Base-by-base conservation (phyloP, 306 rosid genomes). In the Psophocarpus tetragonolobus region DNA sequence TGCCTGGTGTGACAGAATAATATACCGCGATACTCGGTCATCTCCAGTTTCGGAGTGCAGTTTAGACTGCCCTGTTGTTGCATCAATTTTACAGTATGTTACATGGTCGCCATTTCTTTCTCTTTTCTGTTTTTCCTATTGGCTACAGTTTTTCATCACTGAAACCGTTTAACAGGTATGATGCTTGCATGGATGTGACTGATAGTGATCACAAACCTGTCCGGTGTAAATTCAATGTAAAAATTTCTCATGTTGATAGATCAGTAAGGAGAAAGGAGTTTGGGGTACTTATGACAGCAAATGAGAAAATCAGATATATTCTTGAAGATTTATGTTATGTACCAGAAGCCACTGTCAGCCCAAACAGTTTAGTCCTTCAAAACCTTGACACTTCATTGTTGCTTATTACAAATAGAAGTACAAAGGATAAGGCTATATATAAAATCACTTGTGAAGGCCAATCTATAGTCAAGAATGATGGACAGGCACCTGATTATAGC, bases 191-290 rank as follows among this genome's bases (percentile, higher is more conserved):
- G 99, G 99, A 96, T 70, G 99, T 96, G 89, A 96, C 91, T 18
- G 99, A 92, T 29, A 96, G 99, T 64, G 98, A 96, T 85, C 99
- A 96, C 89, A 96, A 96, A 80, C 99, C 99, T 12, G 96, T 96
- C 20, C 83, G 98, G 73, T 96, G 99, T 83, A 96, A 92, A 83
- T 88, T 92, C 84, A 71, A 84, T 75, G 77, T 96, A 44, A 87
- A 84, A 67, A 88, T 96, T 82, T 82, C 93, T 71, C 93, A 93
- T 80, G 96, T 83, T 70, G 97, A 96, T 87, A 89, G 96, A 81
- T 96, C 99, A 61, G 83, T 84, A 21, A 88, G 98, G 87, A 88
- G 99, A 87, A 87, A 84, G 77, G 93, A 90, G 84, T 84, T 87
- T 30, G 99, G 99, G 76, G 87, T 85, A 74, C 82, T 96, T 60